Conservation (phyloP, 2,329 filamentous ascomycete species). For the Salinomyces thailandicus region DNA sequence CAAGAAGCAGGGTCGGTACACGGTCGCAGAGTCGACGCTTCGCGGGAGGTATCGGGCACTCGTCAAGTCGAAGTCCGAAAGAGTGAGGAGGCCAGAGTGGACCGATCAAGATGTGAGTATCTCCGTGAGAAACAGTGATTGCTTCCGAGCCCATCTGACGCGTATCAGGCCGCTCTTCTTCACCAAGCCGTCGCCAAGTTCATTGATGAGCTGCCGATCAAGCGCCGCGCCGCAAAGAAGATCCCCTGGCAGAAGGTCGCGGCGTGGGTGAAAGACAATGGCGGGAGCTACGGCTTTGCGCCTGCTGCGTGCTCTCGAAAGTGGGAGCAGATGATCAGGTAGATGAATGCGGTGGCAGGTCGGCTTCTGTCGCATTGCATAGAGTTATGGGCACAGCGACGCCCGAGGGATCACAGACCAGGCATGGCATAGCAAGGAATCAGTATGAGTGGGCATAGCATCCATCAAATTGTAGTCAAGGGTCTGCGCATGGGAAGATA, state of each 20-base stretch:
- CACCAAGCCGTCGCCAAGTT: constrained; percentile 12
- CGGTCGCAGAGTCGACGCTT: constrained; percentile 61
- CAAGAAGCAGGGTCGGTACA: constrained; percentile 42
- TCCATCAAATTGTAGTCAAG: too few relatives aligned
- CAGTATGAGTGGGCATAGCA: neutral
- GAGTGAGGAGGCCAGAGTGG: constrained; percentile 59
- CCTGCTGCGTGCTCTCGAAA: constrained; percentile 54
- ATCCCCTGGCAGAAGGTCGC: constrained; percentile 51
- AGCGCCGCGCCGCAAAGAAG: constrained; percentile 22
- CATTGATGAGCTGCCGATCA: constrained; percentile 2
- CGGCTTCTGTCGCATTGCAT: too few relatives aligned
- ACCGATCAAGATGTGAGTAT: constrained; percentile 53
- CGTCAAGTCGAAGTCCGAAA: constrained; percentile 51
- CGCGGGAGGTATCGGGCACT: constrained; percentile 56
- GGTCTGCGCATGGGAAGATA: constrained; percentile 1
- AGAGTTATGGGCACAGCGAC: too few relatives aligned
- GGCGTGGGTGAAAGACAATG: constrained; percentile 41
- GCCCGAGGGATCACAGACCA: neutral
- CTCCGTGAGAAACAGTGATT: too few relatives aligned
- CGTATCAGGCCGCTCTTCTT: constrained; percentile 25
- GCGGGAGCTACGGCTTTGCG: constrained; percentile 50
- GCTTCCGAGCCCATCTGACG: too few relatives aligned
- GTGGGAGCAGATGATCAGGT: constrained; percentile 43
- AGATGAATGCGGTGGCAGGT: too few relatives aligned
- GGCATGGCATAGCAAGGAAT: neutral